phyloP scores from a whole-genome alignment of 2,329 filamentous ascomycete species.

The Plenodomus lindquistii region DNA sequence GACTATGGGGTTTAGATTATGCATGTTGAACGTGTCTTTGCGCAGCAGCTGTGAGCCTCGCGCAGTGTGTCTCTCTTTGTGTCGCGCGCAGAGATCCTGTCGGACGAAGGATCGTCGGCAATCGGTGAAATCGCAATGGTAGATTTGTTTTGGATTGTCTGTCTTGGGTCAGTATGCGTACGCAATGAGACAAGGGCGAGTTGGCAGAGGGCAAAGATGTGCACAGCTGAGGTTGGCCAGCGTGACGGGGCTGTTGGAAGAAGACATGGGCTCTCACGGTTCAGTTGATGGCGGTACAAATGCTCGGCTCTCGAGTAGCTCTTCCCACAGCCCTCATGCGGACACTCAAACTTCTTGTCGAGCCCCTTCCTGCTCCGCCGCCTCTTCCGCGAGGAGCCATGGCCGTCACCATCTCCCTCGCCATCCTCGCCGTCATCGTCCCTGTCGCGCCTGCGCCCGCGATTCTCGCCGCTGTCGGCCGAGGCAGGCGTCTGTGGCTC shows the following conservation, averaged over 20 bases:
- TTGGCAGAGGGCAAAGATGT: no score
- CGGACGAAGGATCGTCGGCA: conserved; percentile 91
- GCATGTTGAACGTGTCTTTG: conserved; percentile 67
- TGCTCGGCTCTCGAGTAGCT: conserved; percentile 96
- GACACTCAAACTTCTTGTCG: conserved; percentile 74
- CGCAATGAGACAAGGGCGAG: not conserved
- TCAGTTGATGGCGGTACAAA: conserved; percentile 93
- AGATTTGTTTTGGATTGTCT: conserved; percentile 95
- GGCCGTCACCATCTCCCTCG: conserved; percentile 30
- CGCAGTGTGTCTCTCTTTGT: conserved; percentile 55
- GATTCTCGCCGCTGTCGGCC: conserved; percentile 38
- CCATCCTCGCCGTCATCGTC: conserved; percentile 34
- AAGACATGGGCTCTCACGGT: conserved; percentile 63
- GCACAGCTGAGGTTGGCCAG: not conserved
- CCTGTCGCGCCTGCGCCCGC: conserved; percentile 45
- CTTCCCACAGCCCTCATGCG: conserved; percentile 86
- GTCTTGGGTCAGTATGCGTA: conserved; percentile 17
- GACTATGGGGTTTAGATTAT: conserved; percentile 51
- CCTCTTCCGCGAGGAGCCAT: conserved; percentile 56
- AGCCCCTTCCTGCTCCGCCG: conserved; percentile 75
- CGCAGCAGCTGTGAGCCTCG: conserved; percentile 77
- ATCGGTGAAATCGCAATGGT: conserved; percentile 88
- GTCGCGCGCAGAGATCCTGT: conserved; percentile 82
- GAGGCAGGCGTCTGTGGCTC: conserved; percentile 41
- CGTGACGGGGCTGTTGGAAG: conserved; percentile 14